Base-by-base conservation (phyloP, 495 filamentous ascomycete species). In the Talaromyces adpressus region DNA sequence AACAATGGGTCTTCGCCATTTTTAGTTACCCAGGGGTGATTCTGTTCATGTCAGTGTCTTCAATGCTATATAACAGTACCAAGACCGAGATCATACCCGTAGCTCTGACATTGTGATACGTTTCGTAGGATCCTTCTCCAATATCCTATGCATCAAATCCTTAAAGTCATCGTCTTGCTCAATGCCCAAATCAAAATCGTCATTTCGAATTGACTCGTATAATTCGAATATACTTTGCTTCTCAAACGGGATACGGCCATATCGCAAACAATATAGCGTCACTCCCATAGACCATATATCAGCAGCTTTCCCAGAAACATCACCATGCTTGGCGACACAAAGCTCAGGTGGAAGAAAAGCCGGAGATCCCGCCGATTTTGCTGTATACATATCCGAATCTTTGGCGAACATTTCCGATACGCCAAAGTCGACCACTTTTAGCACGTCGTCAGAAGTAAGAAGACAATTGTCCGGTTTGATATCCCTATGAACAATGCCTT, bases 231-330 rank as follows among this genome's bases (percentile, higher is more conserved):
- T 85, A 32, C 85, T 87, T 9, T 81, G 75, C 60, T 88, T 82
- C 65, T 90, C 89, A 68, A 97, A 98, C 0, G 94, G 94, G 52
- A 98, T 84, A 49, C 75, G 79, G 14, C 94, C 94, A 72, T 94
- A 98, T 49, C 90, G 83, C 22, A 98, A 81, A 72, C 94, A 98
- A 70, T 96, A 98, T 12, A 98, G 76, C 1, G 93, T 93, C 2
- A 97, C 89, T 7, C 94, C 94, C 95, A 98, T 98, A 0, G 95
- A 96, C 94, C 94, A 98, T 30, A 98, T 89, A 76, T 98, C 94
- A 6, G 92, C 91, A 3, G 94, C 92, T 69, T 84, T 91, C 23
- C 94, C 94, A 3, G 88, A 91, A 1, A 98, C 87, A 67, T 92
- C 86, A 11, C 93, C 93, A 71, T 97, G 94, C 62, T 85, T 93